Evolutionary conservation across 2,329 filamentous ascomycete genomes (phyloP), one percentile per base, ranked within the genome.

Genomic region (Phialophora verrucosa): DNA sequence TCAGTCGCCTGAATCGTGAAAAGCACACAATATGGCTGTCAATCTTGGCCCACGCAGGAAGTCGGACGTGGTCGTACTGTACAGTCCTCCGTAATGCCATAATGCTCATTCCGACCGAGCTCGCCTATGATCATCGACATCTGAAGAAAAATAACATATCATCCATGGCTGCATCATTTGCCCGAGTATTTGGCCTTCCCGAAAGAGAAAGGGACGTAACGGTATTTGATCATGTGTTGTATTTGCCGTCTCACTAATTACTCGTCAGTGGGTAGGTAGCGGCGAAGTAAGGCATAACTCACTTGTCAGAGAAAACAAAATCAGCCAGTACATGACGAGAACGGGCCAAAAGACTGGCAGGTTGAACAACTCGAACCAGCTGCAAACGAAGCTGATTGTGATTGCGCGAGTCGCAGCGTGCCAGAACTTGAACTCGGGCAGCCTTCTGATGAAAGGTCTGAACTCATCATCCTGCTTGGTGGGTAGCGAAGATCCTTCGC

Each of bases 401-500:
- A 98, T 87, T 63, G 94, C 94, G 76, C 93, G 88, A 64, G 94
- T 98, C 62, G 94, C 93, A 75, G 91, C 91, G 83, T 97, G 92
- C 95, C 95, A 99, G 85, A 99, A 99, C 86, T 99, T 99, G 87
- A 99, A 99, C 82, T 99, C 95, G 63, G 95, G 95, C 27, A 99
- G 88, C 67, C 95, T 88, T 76, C 95, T 88, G 78, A 99, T 97
- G 77, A 99, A 99, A 3, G 95, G 95, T 70, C 93, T 89, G 84
- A 99, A 99, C 83, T 99, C 95, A 76, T 99, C 93, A 76, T 98
- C 94, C 74, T 92, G 89, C 83, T 97, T 97, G 65, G 93, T 98
- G 27, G 95, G 95, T 51, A 99, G 88, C 66, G 74, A 76, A 29
- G 88, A 87, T 62, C 90, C 90, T 31, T 88, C 88, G 68, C 95